Percentiles rank a stretch among this genome's conserved stretches.
These are phyloP conservation scores for Sporothrix schenckii DNA, from an alignment of 2,329 filamentous ascomycete species.

Conservation along the genomic window DNA sequence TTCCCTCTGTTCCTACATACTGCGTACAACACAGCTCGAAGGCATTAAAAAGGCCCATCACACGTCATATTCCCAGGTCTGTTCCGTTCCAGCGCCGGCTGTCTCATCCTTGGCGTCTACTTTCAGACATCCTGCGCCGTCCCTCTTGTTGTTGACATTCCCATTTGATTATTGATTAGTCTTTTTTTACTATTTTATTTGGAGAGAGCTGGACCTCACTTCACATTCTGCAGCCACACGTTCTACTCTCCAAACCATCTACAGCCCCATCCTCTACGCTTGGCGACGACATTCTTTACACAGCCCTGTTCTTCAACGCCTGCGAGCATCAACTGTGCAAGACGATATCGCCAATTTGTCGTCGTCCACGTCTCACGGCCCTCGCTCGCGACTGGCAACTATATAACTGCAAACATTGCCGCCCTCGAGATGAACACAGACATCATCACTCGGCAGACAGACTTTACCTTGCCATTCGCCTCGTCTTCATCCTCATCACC, in stretches of 20 bases:
- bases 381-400: not conserved
- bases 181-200: not conserved
- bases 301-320: not conserved
- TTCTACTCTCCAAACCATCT: not conserved
- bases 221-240: not conserved
- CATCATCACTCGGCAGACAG: not conserved
- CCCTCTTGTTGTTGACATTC: slow-evolving; percentile 16
- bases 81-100: slow-evolving; percentile 14
- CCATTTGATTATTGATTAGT: not conserved
- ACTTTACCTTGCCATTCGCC: not conserved
- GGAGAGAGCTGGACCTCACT: not conserved
- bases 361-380: not conserved
- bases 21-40: slow-evolving; percentile 24
- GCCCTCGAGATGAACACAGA: slow-evolving; percentile 24
- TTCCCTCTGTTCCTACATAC: slow-evolving; percentile 26
- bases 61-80: not conserved
- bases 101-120: slow-evolving; percentile 9
- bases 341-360: too few relatives aligned
- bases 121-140: not conserved
- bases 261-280: not conserved
- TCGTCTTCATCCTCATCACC: not conserved
- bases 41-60: too few relatives aligned
- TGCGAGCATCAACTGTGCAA: not conserved
- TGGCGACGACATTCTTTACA: not conserved
- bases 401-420: slow-evolving; percentile 4